Conservation (phyloP, 345 rosid genomes). For the Capsella bursapastoris region DNA sequence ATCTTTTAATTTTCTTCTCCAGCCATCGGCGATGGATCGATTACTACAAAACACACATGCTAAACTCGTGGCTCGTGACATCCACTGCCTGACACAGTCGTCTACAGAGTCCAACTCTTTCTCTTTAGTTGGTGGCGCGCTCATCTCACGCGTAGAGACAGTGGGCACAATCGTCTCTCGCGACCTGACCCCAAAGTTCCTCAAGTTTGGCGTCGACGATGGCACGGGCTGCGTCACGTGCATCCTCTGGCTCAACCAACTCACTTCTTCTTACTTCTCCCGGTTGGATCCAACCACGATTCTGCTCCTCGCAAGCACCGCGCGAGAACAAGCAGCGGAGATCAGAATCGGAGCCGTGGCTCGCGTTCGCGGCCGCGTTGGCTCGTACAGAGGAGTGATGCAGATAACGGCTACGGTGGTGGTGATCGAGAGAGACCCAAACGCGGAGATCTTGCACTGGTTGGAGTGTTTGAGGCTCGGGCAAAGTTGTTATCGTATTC, state of each 20-base stretch:
- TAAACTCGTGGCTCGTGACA: conserved; percentile 61
- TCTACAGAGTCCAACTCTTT: conserved; percentile 47
- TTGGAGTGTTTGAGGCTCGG: conserved; percentile 65
- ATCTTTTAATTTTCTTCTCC: background rate
- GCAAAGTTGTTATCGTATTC: conserved; percentile 46
- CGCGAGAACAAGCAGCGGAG: conserved; percentile 50
- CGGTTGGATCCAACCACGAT: conserved; percentile 52
- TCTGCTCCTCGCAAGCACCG: conserved; percentile 55
- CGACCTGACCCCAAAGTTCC: conserved; percentile 63
- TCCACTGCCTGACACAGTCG: conserved; percentile 51
- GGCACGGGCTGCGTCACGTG: conserved; percentile 73
- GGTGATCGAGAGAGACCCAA: conserved; percentile 77
- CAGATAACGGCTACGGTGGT: conserved; percentile 72
- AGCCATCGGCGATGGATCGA: conserved; percentile 44
- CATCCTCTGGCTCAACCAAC: conserved; percentile 84
- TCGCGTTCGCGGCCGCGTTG: conserved; percentile 75
- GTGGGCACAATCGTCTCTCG: conserved; percentile 61
- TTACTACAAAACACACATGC: conserved; percentile 56
- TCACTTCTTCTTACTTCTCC: conserved; percentile 59
- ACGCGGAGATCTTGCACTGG: conserved; percentile 80
- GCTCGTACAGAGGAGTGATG: conserved; percentile 57
- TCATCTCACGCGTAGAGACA: conserved; percentile 65
- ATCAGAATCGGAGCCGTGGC: conserved; percentile 59
- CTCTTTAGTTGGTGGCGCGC: conserved; percentile 47
- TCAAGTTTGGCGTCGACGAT: conserved; percentile 68